Conservation (phyloP, 306 rosid species). For the Lathyrus aphaca region DNA sequence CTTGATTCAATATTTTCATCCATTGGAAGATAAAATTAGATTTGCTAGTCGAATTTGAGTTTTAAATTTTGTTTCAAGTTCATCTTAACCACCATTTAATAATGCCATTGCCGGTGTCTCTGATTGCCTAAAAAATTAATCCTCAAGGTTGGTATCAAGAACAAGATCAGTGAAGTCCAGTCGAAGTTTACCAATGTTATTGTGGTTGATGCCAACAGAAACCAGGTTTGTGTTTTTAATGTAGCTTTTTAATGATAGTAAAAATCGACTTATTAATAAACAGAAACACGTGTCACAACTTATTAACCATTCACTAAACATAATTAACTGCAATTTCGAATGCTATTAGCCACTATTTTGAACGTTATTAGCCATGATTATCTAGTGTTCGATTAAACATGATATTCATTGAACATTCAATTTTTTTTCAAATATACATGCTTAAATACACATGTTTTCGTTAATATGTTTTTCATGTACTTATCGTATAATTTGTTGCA, state of each 20-base stretch:
- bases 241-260: conserved; percentile 34
- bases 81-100: conserved; percentile 24
- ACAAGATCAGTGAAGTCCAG: conserved; percentile 80
- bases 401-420: too few species aligned
- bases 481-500: conserved; percentile 31
- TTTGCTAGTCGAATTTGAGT: conserved; percentile 17
- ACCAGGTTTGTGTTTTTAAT: conserved; percentile 66
- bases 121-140: conserved; percentile 36
- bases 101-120: conserved; percentile 31
- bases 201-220: conserved; percentile 78
- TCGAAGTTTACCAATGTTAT: conserved; percentile 69
- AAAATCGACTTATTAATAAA: background rate
- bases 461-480: conserved; percentile 22
- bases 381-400: too few species aligned
- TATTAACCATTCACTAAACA: too few species aligned
- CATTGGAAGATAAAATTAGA: conserved; percentile 36
- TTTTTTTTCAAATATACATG: too few species aligned
- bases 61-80: conserved; percentile 32
- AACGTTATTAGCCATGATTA: too few species aligned
- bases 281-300: background rate
- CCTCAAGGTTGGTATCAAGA: conserved; percentile 82
- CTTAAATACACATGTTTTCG: too few species aligned
- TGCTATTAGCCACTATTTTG: too few species aligned
- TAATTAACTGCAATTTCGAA: too few species aligned
- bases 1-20: conserved; percentile 24